These are phyloP conservation scores for Phylloporus scabripes DNA, from an alignment of 768 basidiomycete species.

Conservation along the genomic window DNA sequence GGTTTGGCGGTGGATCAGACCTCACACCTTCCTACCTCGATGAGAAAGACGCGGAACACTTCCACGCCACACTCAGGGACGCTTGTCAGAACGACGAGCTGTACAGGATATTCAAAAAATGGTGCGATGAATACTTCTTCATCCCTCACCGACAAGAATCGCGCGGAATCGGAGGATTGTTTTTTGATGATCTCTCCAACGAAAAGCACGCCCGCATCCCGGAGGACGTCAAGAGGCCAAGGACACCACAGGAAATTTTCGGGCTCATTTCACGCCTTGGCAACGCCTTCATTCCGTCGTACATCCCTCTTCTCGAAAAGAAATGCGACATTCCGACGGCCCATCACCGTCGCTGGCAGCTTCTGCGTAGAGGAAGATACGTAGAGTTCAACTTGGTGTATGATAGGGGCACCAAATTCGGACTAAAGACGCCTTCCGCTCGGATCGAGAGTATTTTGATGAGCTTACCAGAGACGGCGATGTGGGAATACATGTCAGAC, in stretches of 20 bases:
- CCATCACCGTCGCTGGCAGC: constrained; percentile 83
- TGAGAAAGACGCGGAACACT: constrained; percentile 80
- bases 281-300: constrained; percentile 82
- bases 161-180: constrained; percentile 90
- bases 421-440: constrained; percentile 76
- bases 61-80: constrained; percentile 71
- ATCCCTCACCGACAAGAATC: constrained; percentile 83
- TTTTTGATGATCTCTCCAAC: constrained; percentile 88
- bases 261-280: constrained; percentile 66
- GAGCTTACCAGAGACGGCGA: constrained; percentile 80
- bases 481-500: constrained; percentile 88
- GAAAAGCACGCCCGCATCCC: constrained; percentile 60
- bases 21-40: constrained; percentile 92
- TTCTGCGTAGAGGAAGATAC: constrained; percentile 84
- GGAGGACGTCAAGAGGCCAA: constrained; percentile 43
- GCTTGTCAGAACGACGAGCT: constrained; percentile 73
- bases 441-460: constrained; percentile 87
- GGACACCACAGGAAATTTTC: constrained; percentile 66
- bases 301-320: constrained; percentile 75
- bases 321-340: constrained; percentile 59
- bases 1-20: constrained; percentile 97
- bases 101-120: constrained; percentile 80
- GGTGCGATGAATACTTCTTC: constrained; percentile 98
- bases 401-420: constrained; percentile 86
- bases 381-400: constrained; percentile 92